phyloP scores from a whole-genome alignment of 1,139 yeast species.

The Magnusiomyces fungicola region DNA sequence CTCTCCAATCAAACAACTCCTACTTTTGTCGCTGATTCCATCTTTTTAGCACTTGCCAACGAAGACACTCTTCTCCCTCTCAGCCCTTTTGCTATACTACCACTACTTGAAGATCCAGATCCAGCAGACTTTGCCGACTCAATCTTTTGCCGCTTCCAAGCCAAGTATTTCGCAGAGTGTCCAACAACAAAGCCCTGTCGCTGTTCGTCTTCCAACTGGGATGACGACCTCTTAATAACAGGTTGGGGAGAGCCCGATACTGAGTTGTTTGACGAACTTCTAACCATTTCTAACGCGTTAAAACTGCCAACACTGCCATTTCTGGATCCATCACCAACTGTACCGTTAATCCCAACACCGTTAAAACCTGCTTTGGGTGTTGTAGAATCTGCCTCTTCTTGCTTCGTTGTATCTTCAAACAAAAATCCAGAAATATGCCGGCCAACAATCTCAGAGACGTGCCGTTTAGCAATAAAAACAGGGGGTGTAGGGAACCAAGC shows the following conservation, averaged over 20 bases:
- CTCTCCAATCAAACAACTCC: background rate
- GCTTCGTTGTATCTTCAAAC: conserved; percentile 7
- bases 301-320: background rate
- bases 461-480: conserved; percentile 46
- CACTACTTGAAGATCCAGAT: too few species aligned
- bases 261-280: too few species aligned
- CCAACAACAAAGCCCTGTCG: conserved; percentile 37
- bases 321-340: background rate
- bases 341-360: too few species aligned
- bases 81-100: background rate
- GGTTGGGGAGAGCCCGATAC: too few species aligned
- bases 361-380: too few species aligned
- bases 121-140: too few species aligned
- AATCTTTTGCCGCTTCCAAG: conserved; percentile 44
- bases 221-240: too few species aligned
- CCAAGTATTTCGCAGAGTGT: conserved; percentile 62
- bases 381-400: conserved; percentile 11
- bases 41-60: too few species aligned
- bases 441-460: conserved; percentile 28
- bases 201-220: conserved; percentile 23
- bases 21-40: background rate
- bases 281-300: too few species aligned
- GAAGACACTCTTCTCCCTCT: background rate
- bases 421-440: conserved; percentile 13
- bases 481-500: conserved; percentile 85